A percentile compares a stretch with the other conserved stretches of the same genome.
These are phyloP conservation scores for Hortaea werneckii DNA, from an alignment of 2,329 filamentous ascomycete genomes.

Conservation along the genomic window DNA sequence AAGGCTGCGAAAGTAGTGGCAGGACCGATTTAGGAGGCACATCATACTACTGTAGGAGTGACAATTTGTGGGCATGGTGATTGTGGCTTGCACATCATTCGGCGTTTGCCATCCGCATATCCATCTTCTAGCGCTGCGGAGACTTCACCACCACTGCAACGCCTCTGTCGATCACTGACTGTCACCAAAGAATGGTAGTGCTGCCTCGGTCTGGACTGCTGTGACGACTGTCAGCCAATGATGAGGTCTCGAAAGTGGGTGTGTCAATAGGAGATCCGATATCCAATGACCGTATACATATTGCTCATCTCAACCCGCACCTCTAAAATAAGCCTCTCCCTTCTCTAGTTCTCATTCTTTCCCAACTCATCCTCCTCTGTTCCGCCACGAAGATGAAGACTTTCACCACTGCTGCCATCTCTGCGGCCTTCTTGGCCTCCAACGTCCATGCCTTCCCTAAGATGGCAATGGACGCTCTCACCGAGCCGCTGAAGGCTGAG, in stretches of 20 bases:
- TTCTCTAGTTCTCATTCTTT: not conserved
- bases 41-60: too few relatives aligned
- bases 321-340: not conserved
- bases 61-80: too few relatives aligned
- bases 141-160: too few relatives aligned
- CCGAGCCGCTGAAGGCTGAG: slow-evolving; percentile 1
- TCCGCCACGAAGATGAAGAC: slow-evolving; percentile 4
- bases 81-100: too few relatives aligned
- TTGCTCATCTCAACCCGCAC: not conserved
- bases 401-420: not conserved
- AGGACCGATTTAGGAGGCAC: too few relatives aligned
- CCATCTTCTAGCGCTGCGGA: too few relatives aligned
- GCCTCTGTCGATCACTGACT: too few relatives aligned
- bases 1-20: too few relatives aligned
- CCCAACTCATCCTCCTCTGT: not conserved
- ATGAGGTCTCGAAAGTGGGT: not conserved
- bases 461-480: slow-evolving; percentile 5
- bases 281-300: slow-evolving; percentile 1
- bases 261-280: not conserved
- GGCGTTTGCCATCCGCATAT: too few relatives aligned
- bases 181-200: too few relatives aligned
- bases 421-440: slow-evolving; percentile 3
- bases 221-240: too few relatives aligned
- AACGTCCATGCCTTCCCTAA: slow-evolving; percentile 7
- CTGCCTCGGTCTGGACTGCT: too few relatives aligned